Evolutionary conservation across 257 asterid genomes (phyloP).

Genomic region (Rhazya stricta): DNA sequence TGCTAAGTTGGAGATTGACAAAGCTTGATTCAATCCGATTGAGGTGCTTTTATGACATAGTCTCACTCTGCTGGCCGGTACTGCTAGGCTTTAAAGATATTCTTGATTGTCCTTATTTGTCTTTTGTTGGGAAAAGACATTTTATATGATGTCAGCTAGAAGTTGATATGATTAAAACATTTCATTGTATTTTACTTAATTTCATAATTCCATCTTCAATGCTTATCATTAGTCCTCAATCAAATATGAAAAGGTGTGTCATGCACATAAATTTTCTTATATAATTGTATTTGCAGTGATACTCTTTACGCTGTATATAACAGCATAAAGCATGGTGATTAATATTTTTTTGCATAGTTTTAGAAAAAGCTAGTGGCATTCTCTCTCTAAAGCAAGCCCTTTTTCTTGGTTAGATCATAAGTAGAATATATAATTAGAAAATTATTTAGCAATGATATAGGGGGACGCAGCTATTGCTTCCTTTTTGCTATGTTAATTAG

Average conservation of each 20-base stretch:
- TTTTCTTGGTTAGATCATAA: neutral
- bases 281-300: neutral
- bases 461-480: neutral
- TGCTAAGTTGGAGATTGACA: neutral
- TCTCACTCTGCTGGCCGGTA: neutral
- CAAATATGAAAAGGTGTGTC: neutral
- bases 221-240: neutral
- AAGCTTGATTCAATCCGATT: neutral
- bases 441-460: neutral
- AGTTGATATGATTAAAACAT: neutral
- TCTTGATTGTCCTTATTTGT: neutral
- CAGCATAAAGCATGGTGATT: constrained; percentile 1
- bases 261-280: neutral
- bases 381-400: constrained; percentile 3
- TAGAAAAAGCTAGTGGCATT: neutral
- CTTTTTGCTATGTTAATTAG: constrained; percentile 3
- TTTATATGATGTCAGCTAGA: neutral
- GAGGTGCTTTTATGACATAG: neutral
- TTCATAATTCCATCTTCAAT: neutral
- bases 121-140: neutral
- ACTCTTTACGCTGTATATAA: neutral
- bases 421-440: neutral
- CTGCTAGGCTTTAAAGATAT: neutral
- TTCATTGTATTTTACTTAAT: neutral
- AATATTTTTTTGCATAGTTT: neutral